Percentiles rank a stretch among this genome's conserved stretches.
Evolutionary conservation across 2,329 filamentous ascomycete species (phyloP).

Genomic region (Colletotrichum filicis): DNA sequence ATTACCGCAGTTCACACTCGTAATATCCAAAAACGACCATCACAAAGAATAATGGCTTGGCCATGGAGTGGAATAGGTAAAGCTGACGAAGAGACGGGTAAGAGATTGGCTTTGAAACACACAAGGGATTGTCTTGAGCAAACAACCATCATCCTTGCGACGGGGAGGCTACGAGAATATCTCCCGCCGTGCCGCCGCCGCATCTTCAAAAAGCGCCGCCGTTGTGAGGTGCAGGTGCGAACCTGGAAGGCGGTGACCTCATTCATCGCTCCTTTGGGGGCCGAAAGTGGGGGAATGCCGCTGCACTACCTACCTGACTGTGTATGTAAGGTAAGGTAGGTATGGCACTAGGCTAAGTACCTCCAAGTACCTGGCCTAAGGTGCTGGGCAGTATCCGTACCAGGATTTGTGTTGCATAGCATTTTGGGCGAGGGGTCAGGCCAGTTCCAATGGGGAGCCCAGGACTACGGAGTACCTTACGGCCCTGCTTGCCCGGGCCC

Average conservation of each 20-base stretch:
- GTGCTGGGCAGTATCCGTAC: not conserved
- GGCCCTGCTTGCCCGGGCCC: not conserved
- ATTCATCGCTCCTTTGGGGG: conserved; percentile 22
- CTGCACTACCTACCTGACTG: not conserved
- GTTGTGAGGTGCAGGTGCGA: conserved; percentile 9
- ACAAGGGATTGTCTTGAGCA: conserved; percentile 5
- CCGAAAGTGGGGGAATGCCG: conserved; percentile 31
- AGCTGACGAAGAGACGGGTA: not conserved
- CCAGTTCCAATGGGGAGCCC: not conserved
- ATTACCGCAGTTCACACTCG: not conserved
- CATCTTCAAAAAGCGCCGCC: conserved; percentile 8
- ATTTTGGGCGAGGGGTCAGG: conserved; percentile 5
- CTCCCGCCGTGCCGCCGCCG: not conserved
- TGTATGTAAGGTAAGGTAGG: not conserved
- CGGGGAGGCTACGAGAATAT: not conserved
- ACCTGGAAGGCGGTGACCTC: conserved; percentile 25
- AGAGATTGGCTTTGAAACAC: conserved; percentile 1
- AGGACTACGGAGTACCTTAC: no score
- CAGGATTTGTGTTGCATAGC: conserved; percentile 3
- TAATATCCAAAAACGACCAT: not conserved
- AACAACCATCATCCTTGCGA: conserved; percentile 27
- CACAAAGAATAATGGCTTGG: not conserved
- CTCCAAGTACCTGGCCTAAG: not conserved
- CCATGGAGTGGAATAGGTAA: not conserved
- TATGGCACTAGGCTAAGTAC: not conserved